These are phyloP conservation scores for Teratosphaeria pseudoeucalypti DNA, from an alignment of 2,329 filamentous ascomycete genomes.

Conservation along the genomic window DNA sequence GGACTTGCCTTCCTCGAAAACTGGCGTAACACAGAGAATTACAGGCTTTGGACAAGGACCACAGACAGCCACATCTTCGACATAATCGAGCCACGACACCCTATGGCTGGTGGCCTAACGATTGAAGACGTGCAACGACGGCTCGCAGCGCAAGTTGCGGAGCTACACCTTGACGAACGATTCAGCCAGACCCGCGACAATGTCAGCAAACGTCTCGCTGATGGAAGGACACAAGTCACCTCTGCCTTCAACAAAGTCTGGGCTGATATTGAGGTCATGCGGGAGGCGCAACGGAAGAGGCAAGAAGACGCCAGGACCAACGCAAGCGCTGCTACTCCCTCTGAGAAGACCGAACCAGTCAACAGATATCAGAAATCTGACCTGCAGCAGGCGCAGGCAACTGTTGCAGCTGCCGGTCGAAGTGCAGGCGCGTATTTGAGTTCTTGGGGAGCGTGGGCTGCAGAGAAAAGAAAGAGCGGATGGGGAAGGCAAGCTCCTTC, in stretches of 20 bases:
- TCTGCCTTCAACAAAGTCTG: constrained; percentile 81
- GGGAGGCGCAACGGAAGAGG: constrained; percentile 59
- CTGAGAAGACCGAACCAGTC: constrained; percentile 6
- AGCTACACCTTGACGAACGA: constrained; percentile 85
- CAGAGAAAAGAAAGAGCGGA: constrained; percentile 60
- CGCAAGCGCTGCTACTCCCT: constrained; percentile 9
- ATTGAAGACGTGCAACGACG: constrained; percentile 91
- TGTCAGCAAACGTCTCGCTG: constrained; percentile 78
- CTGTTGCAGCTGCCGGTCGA: constrained; percentile 43
- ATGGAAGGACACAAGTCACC: constrained; percentile 77
- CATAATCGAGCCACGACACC: constrained; percentile 84
- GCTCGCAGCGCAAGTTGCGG: constrained; percentile 82
- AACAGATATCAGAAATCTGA: constrained; percentile 32
- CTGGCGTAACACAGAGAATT: constrained; percentile 85
- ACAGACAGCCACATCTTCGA: constrained; percentile 82
- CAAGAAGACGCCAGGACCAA: constrained; percentile 44
- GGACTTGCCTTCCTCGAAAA: constrained; percentile 73
- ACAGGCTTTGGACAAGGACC: constrained; percentile 67
- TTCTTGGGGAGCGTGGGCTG: constrained; percentile 55
- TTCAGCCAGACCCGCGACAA: constrained; percentile 75
- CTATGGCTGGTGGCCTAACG: constrained; percentile 81
- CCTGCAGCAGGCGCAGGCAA: constrained; percentile 44
- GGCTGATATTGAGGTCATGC: constrained; percentile 74
- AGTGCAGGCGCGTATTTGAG: constrained; percentile 53
- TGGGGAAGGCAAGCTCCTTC: constrained; percentile 11